Conservation (phyloP, 768 basidiomycete genomes). For the Wakefieldia striispora region DNA sequence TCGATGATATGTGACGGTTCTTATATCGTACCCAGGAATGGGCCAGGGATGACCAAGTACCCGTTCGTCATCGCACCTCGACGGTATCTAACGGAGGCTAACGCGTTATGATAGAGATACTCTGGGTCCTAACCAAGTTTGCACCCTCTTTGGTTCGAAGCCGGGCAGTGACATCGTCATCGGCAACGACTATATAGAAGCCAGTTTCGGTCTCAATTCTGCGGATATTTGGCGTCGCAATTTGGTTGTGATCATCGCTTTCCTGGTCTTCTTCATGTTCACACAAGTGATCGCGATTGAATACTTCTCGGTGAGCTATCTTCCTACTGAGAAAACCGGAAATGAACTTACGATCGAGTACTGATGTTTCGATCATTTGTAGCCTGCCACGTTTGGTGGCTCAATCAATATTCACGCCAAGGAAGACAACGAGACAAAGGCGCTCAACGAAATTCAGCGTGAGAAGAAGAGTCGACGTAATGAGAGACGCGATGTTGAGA, state of each 20-base stretch:
- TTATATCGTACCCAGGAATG: slow-evolving; percentile 65
- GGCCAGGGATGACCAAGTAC: slow-evolving; percentile 53
- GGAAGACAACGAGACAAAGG: slow-evolving; percentile 53
- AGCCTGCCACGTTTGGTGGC: slow-evolving; percentile 33
- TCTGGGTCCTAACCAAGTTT: slow-evolving; percentile 70
- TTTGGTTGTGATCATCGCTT: slow-evolving; percentile 67
- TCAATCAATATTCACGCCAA: slow-evolving; percentile 60
- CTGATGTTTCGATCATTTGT: slow-evolving; percentile 10
- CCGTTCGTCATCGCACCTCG: slow-evolving; percentile 43
- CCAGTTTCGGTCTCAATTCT: slow-evolving; percentile 47
- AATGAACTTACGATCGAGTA: not conserved
- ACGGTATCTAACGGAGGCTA: not conserved
- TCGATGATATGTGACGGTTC: slow-evolving; percentile 62
- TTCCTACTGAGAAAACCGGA: not conserved
- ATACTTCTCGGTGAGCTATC: slow-evolving; percentile 51
- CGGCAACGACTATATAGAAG: slow-evolving; percentile 62
- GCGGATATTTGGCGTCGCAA: slow-evolving; percentile 64
- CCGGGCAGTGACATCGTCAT: slow-evolving; percentile 53
- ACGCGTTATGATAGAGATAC: slow-evolving; percentile 37
- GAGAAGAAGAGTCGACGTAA: slow-evolving; percentile 49
- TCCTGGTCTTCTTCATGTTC: slow-evolving; percentile 67
- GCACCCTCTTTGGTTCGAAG: slow-evolving; percentile 68
- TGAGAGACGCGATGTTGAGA: slow-evolving; percentile 30
- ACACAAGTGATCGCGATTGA: slow-evolving; percentile 69
- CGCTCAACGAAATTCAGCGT: slow-evolving; percentile 50